Base-by-base conservation (phyloP, 1,139 yeast genomes). In the Yamadazyma songkhlaensis region DNA sequence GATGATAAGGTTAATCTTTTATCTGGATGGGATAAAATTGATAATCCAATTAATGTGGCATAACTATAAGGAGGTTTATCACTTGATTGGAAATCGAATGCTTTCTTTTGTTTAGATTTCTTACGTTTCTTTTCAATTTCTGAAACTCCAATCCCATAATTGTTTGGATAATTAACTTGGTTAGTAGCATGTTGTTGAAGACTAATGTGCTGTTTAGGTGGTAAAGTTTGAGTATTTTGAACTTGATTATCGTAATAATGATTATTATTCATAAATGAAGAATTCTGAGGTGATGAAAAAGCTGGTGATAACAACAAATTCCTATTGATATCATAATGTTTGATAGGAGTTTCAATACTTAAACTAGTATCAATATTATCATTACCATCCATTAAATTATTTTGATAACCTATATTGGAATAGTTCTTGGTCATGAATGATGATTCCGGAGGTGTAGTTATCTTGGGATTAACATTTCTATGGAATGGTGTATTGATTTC, bases 41-140 rank as follows among this genome's bases (percentile, higher is more conserved):
- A 92, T 82, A 92, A 84, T 4, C 97, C 97, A 45, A 92, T 92
- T 45, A 92, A 72, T 29, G 92, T 84, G 7, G 98, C 98, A 57
- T 92, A 92, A 4, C 96, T 87, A 54, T 82, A 90, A 2, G 96
- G 96, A 3, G 98, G 98, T 60, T 94, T 92, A 45, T 67, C 62
- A 45, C 61, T 47, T 47, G 83, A 73, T 55, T 60, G 56, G 38
- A 69, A 55, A 51, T 68, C 61, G 53, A 67, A 58, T 41, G 41
- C 47, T 45, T 39, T 46, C 45, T 48, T 40, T 8, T 43, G 43
- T 39, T 48, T 49, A 31, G 48, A 41, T 21, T 38, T 38, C 38
- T 46, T 49, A 36, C 33, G 35, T 37, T 47, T 48, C 46, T 52
- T 43, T 25, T 38, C 41, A 9, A 38, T 27, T 9, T 38, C 41